Evolutionary conservation across 163 green algal genomes (phyloP).

Genomic region (Botryococcus braunii): DNA sequence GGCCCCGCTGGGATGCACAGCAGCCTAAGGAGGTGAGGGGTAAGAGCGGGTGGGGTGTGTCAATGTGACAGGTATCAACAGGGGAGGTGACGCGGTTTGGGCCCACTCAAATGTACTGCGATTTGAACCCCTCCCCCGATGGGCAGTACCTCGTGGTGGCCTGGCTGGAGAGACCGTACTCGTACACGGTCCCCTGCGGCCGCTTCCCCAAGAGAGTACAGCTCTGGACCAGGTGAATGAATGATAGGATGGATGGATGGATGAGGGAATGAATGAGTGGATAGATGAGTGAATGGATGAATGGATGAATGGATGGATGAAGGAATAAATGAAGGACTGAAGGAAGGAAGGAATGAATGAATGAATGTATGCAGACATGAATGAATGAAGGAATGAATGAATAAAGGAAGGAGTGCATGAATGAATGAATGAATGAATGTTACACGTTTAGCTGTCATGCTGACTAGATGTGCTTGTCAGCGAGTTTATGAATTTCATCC

Average conservation of each 20-base stretch:
- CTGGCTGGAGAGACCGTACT: conserved; percentile 85
- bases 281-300: too few relatives aligned
- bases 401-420: background rate
- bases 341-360: background rate
- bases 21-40: too few relatives aligned
- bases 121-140: conserved; percentile 63
- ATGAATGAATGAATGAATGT: background rate
- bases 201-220: conserved; percentile 76
- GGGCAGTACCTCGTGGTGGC: conserved; percentile 72
- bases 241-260: background rate
- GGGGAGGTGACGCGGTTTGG: conserved; percentile 44
- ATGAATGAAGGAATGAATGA: too few relatives aligned
- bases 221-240: conserved; percentile 59
- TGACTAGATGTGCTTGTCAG: too few relatives aligned
- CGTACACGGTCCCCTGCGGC: conserved; percentile 69
- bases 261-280: too few relatives aligned
- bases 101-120: conserved; percentile 63
- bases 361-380: background rate
- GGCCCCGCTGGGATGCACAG: too few relatives aligned
- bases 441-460: too few relatives aligned
- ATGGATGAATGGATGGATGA: too few relatives aligned
- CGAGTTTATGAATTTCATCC: too few relatives aligned
- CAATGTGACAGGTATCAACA: conserved; percentile 48
- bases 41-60: too few relatives aligned
- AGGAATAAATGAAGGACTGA: background rate